Conservation (phyloP, 768 basidiomycete genomes). For the Lactarius quietus region DNA sequence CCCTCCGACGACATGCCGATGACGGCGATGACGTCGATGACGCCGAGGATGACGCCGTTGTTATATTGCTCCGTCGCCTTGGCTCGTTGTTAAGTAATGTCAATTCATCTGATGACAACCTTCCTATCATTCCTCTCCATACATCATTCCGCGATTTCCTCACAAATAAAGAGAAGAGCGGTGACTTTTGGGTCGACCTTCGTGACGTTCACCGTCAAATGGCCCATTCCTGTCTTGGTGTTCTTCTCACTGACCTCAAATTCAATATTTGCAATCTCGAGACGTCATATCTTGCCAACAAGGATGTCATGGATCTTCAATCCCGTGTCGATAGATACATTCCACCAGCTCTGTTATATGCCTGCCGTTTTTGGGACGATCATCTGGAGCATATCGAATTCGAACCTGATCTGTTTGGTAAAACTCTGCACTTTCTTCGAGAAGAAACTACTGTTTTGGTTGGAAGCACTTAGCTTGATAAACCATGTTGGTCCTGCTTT, state of each 20-base stretch:
- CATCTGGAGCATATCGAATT: not conserved
- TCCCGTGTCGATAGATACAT: not conserved
- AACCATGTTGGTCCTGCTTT: not conserved
- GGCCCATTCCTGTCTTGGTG: not conserved
- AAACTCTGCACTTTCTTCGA: not conserved
- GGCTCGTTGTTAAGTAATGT: constrained; percentile 4
- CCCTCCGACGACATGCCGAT: not conserved
- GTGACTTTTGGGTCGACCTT: not conserved
- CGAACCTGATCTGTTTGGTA: not conserved
- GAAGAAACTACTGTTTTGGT: not conserved
- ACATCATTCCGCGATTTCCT: constrained; percentile 1
- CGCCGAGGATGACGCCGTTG: not conserved
- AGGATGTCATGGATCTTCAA: not conserved
- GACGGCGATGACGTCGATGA: not conserved
- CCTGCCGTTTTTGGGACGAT: not conserved
- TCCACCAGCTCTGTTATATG: not conserved
- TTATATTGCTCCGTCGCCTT: not conserved
- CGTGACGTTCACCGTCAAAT: not conserved
- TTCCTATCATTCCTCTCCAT: not conserved
- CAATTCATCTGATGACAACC: not conserved
- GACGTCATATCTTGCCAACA: not conserved
- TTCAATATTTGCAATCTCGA: not conserved
- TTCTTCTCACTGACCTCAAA: not conserved
- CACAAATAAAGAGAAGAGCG: not conserved
- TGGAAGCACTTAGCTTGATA: not conserved